Evolutionary conservation across 2,329 filamentous ascomycete species (phyloP), one percentile per base, ranked within the genome.

Genomic region (Fusarium paranaense): DNA sequence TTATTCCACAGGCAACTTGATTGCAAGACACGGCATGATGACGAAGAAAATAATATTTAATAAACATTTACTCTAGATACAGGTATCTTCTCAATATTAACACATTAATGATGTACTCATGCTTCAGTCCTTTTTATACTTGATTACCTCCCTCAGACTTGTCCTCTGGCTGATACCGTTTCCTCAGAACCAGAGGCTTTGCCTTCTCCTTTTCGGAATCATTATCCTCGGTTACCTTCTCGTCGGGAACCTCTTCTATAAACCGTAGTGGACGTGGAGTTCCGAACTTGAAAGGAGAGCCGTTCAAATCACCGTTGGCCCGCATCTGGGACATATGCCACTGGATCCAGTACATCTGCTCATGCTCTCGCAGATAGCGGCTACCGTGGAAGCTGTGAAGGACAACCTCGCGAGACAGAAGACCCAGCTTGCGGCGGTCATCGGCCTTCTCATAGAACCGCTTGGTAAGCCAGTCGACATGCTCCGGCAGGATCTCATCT

Each of bases 321-420:
- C 64, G 61, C 66, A 70, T 69, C 59, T 66, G 63, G 10, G 62
- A 52, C 47, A 52, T 52, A 7, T 75, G 67, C 72, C 71, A 75
- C 27, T 74, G 73, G 7, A 74, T 62, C 73, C 73, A 75, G 47
- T 74, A 74, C 71, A 75, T 74, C 30, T 74, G 73, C 37, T 75
- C 69, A 35, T 75, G 73, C 14, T 75, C 73, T 6, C 73, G 63
- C 0, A 75, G 60, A 57, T 75, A 75, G 4, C 71, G 69, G 35
- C 61, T 74, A 1, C 71, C 73, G 54, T 75, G 73, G 32, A 75
- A 75, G 35, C 73, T 74, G 42, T 72, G 59, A 4, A 74, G 58
- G 2, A 75, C 73, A 7, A 67, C 69, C 22, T 74, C 50, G 1
- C 71, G 71, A 6, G 73, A 75, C 16, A 75, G 50, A 30, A 68